Base-by-base conservation (phyloP, 441 rosid genomes). In the Cnidoscolus chayamansa region DNA sequence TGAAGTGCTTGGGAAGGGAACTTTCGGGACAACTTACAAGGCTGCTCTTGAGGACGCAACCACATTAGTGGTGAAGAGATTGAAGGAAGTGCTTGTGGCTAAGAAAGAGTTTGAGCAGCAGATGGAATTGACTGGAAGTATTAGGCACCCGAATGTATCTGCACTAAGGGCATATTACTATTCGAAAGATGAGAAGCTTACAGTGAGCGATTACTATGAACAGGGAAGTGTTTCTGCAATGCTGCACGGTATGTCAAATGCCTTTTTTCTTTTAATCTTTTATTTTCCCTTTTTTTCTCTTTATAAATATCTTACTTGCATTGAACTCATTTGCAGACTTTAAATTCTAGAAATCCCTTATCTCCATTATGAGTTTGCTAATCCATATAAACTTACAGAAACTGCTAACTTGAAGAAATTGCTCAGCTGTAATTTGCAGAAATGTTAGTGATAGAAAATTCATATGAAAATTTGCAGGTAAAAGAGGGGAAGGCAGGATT, bases 1-100 rank as follows among this genome's bases (percentile, higher is more conserved):
- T 10, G 97, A 90, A 85, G 88, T 92, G 50, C 91, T 92, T 1
- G 99, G 99, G 57, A 92, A 89, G 62, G 99, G 99, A n/a, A 84
- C 79, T 31, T 88, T 86, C 4, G 98, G 99, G 35, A 82, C 84
- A 72, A 88, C 99, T 1, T 94, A 92, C 31, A 92, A 83, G 84
- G 96, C 96, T 1, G 87, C 86, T 35, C 85, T 94, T 56, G 93
- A 88, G 80, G 98, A 94, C 67, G 81, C 86, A 15, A 87, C 81
- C 66, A 84, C 88, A 0, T 80, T 92, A n/a, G 93, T 82, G 3
- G 94, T 94, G 45, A 94, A 94, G 84, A 76, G 98, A 72, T 75
- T 94, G 88, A 94, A 89, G 79, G 96, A 89, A 70, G 80, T 89
- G 3, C 58, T 76, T 0, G 82, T 81, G 16, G 84, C 85, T 1